Base-by-base conservation (phyloP, 2,329 filamentous ascomycete species). In the Corynespora cassiicola region DNA sequence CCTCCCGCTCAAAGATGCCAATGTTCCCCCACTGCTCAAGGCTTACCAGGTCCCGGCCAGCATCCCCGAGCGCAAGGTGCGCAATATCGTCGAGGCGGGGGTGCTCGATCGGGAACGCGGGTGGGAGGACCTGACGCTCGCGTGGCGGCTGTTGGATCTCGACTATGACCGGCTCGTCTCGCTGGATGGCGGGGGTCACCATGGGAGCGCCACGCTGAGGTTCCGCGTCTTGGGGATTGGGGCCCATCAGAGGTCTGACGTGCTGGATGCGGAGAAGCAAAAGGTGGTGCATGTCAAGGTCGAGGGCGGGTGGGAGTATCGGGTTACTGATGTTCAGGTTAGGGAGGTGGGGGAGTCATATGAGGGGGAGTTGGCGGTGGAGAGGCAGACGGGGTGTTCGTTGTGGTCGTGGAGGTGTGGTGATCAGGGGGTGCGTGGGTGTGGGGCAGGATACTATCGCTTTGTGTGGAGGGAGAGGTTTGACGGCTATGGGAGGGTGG, bases 221-320 rank as follows among this genome's bases (percentile, higher is more conserved):
- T 51, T 55, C 47, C 46, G 49, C 24, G 31, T 55, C 20, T 39
- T 55, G 42, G 52, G 52, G 4, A 5, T 53, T 14, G 49, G 49
- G 4, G 42, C 39, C 7, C 42, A 45, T 21, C 34, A 22, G 4
- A 35, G 29, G 25, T 44, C 40, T 27, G 28, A 36, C 8, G 32
- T 47, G 7, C 32, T 55, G 9, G 42, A 52, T 14, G 15, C 18
- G 14, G 9, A 16, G 9, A 15, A 36, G 22, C 52, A 55, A 24
- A 31, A 35, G 21, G 35, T 51, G 7, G 8, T 55, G 20, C 41
- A 47, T 24, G 31, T 55, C 11, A 45, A 32, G 5, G 30, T 55
- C 5, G 23, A 22, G 6, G 50, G 53, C 25, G n/a, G n/a, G n/a
- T n/a, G n/a, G n/a, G 22, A 16, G 25, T 53, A 51, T 21, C 20